Conservation (phyloP, 169 alveolate species). For the Cryptosporidium xiaoi region DNA sequence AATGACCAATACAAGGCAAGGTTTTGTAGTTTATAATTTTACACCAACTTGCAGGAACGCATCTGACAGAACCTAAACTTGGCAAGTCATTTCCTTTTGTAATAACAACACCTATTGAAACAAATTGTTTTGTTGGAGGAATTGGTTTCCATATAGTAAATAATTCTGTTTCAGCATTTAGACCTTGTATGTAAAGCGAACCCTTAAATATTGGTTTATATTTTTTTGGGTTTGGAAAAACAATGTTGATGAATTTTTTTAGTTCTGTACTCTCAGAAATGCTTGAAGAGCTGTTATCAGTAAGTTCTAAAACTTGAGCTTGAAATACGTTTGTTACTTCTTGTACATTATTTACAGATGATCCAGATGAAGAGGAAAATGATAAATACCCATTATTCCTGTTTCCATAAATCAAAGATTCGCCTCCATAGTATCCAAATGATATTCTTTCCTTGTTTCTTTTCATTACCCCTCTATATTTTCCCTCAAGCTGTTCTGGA, state of each 20-base stretch:
- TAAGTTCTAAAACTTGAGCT: slow-evolving; percentile 29
- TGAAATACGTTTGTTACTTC: background rate
- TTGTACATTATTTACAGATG: too few species aligned
- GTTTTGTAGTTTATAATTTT: slow-evolving; percentile 28
- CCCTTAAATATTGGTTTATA: slow-evolving; percentile 58
- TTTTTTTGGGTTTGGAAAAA: slow-evolving; percentile 48
- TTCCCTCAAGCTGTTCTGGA: slow-evolving; percentile 68
- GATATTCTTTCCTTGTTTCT: slow-evolving; percentile 50
- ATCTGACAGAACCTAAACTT: slow-evolving; percentile 5
- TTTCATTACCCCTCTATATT: slow-evolving; percentile 68
- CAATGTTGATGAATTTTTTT: slow-evolving; percentile 37
- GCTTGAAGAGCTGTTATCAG: slow-evolving; percentile 57
- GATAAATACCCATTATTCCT: too few species aligned
- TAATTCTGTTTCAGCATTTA: slow-evolving; percentile 21
- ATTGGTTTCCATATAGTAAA: slow-evolving; percentile 67
- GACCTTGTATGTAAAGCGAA: slow-evolving; percentile 22
- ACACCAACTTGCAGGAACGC: slow-evolving; percentile 66
- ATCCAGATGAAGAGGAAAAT: too few species aligned
- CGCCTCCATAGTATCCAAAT: slow-evolving; percentile 40
- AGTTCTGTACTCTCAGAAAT: slow-evolving; percentile 64
- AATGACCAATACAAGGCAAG: slow-evolving; percentile 36
- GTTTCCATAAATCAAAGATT: background rate
- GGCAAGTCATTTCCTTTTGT: slow-evolving; percentile 54
- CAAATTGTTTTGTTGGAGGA: slow-evolving; percentile 38
- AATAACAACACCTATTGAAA: slow-evolving; percentile 29